A percentile compares a stretch with the other conserved stretches of the same genome.
phyloP scores from a whole-genome alignment of 176 grass and related monocot genomes.

The Saccharum spontaneum region DNA sequence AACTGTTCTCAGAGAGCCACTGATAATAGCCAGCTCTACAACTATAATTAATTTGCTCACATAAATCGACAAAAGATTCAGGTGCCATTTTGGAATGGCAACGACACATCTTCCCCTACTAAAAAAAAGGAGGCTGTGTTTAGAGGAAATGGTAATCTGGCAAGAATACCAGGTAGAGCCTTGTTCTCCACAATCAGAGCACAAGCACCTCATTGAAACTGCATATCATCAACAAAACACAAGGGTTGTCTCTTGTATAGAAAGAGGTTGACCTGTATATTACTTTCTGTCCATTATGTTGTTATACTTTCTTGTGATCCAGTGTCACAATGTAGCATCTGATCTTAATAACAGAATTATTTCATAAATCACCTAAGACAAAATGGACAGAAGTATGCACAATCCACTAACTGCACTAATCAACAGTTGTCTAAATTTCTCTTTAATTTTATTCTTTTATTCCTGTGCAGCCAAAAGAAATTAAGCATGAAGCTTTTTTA shows the following conservation, averaged over 20 bases:
- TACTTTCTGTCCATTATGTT: not conserved
- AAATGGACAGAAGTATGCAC: slow-evolving; percentile 10
- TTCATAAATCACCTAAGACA: not conserved
- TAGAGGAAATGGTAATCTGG: not conserved
- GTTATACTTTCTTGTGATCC: not conserved
- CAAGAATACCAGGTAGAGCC: not conserved
- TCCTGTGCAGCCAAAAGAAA: not conserved
- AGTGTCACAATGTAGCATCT: not conserved
- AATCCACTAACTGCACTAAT: not conserved
- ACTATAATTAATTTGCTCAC: not conserved
- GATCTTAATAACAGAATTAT: not conserved
- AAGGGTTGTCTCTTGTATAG: not conserved
- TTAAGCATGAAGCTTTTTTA: not conserved
- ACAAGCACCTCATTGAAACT: not conserved
- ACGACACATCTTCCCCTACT: not conserved
- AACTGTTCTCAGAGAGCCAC: not conserved
- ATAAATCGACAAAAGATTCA: not conserved
- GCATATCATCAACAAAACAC: no score
- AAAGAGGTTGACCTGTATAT: not conserved
- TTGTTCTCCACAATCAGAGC: not conserved
- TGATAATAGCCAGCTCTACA: not conserved
- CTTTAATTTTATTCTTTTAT: slow-evolving; percentile 21
- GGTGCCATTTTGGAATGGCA: not conserved
- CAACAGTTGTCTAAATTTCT: slow-evolving; percentile 2
- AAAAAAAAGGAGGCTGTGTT: not conserved